Base-by-base conservation (phyloP, 2,329 filamentous ascomycete genomes). In the Parastagonospora avenae region DNA sequence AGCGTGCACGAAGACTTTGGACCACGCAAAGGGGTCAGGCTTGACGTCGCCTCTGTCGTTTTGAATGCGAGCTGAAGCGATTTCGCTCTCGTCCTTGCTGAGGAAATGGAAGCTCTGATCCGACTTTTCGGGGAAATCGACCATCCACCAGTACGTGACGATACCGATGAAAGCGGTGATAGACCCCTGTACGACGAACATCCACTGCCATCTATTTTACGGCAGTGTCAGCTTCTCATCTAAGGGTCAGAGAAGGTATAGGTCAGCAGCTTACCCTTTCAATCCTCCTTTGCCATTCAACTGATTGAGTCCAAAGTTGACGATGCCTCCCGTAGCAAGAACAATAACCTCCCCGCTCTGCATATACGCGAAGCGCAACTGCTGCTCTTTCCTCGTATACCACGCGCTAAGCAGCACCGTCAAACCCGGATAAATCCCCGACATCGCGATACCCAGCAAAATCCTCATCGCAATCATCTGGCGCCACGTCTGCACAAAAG, bases 121-220 rank as follows among this genome's bases (percentile, higher is more conserved):
- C 1, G 83, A 78, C 24, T 84, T 77, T 59, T 89, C 86, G 0
- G 86, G 86, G 55, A 89, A 89, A 62, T 88, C 85, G 36, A 88
- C 77, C 74, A 89, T 88, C 86, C 86, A 89, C 78, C 85, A 87
- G 62, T 85, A 88, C 0, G 85, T 87, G 10, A 79, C 50, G 28
- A 86, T 60, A 2, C 85, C 85, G 15, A 89, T 72, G 16, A 84
- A 70, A 14, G 70, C 68, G 4, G 86, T 80, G 57, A 89, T 83
- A 8, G 82, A 62, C 0, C 86, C 86, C 60, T 89, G 85, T 0
- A 89, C 83, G 0, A 88, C 68, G 57, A 85, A 89, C 85, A 89
- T 89, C 78, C 83, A 89, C 27, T 84, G 81, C 85, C 86, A 89
- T n/a, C n/a, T n/a, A n/a, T n/a, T n/a, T n/a, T n/a, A n/a, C n/a